phyloP scores from a whole-genome alignment of 371 early-diverging fungal species.

The Lichtheimia corymbifera region DNA sequence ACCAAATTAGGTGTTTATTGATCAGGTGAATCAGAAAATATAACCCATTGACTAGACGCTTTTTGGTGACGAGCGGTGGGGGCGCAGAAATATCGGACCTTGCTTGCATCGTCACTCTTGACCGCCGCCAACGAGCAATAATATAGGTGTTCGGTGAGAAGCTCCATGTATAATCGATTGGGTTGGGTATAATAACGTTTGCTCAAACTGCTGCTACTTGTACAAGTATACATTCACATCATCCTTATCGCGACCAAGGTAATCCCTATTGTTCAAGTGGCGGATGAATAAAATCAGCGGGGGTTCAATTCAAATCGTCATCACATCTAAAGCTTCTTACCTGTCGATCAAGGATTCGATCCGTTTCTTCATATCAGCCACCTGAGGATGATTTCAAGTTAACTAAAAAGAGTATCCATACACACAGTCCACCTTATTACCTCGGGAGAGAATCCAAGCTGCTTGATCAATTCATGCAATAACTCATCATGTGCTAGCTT shows the following conservation, averaged over 20 bases:
- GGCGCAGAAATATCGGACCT: no score
- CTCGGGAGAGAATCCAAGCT: constrained; percentile 78
- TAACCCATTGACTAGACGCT: no score
- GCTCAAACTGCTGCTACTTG: no score
- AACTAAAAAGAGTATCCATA: not conserved
- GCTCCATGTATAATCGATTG: no score
- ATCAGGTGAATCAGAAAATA: no score
- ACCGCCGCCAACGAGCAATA: no score
- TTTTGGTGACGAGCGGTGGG: no score
- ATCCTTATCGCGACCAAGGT: constrained; percentile 10
- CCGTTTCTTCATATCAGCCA: constrained; percentile 82
- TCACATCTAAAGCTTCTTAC: constrained; percentile 7
- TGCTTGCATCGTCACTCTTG: no score
- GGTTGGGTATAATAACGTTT: no score
- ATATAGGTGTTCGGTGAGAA: no score
- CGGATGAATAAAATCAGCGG: not conserved
- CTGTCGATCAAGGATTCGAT: constrained; percentile 88
- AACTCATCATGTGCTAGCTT: constrained; percentile 66
- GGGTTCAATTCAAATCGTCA: not conserved
- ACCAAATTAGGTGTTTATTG: no score
- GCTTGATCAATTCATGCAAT: constrained; percentile 69
- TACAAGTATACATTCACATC: constrained; percentile 4
- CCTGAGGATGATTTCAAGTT: constrained; percentile 32
- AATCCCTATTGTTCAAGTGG: not conserved
- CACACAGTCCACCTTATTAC: constrained; percentile 28